phyloP scores from a whole-genome alignment of 2,329 filamentous ascomycete species.

The Penicillium sp. region DNA sequence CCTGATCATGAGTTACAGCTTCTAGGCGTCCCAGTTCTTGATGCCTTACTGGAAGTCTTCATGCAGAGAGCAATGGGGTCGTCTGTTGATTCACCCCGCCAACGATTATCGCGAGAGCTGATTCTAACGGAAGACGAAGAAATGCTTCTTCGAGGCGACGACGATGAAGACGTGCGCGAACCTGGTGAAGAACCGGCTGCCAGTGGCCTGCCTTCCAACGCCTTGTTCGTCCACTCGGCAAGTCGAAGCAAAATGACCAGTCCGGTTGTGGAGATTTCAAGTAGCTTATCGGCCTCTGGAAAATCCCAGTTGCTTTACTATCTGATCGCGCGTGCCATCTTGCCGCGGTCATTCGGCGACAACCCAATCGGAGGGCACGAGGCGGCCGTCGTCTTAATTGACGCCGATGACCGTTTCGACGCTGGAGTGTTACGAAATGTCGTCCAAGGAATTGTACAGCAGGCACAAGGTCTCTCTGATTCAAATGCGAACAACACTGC shows the following conservation, averaged over 20 bases:
- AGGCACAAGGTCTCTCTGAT: constrained; percentile 8
- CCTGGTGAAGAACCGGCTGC: neutral
- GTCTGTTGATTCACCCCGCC: constrained; percentile 3
- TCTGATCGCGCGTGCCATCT: constrained; percentile 50
- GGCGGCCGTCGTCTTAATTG: constrained; percentile 55
- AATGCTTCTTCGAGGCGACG: constrained; percentile 13
- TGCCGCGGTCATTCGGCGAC: constrained; percentile 42
- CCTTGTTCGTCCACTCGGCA: constrained; percentile 7
- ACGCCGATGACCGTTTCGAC: constrained; percentile 56
- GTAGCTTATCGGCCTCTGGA: constrained; percentile 51
- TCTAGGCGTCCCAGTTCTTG: constrained; percentile 49
- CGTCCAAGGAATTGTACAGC: constrained; percentile 26
- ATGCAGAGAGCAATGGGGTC: constrained; percentile 20
- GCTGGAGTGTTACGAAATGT: constrained; percentile 45
- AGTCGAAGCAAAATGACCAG: constrained; percentile 7
- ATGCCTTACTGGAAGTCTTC: constrained; percentile 43
- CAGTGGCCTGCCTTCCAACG: neutral
- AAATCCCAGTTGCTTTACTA: constrained; percentile 61
- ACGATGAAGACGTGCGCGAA: neutral
- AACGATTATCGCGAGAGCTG: constrained; percentile 1
- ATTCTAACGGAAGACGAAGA: constrained; percentile 11
- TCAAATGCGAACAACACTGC: neutral
- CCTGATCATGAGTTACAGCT: constrained; percentile 11
- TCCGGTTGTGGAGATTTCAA: constrained; percentile 55
- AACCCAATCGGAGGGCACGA: constrained; percentile 45